Evolutionary conservation across 1,284 basidiomycete genomes (phyloP).

Genomic region (Termitomyces sp.): DNA sequence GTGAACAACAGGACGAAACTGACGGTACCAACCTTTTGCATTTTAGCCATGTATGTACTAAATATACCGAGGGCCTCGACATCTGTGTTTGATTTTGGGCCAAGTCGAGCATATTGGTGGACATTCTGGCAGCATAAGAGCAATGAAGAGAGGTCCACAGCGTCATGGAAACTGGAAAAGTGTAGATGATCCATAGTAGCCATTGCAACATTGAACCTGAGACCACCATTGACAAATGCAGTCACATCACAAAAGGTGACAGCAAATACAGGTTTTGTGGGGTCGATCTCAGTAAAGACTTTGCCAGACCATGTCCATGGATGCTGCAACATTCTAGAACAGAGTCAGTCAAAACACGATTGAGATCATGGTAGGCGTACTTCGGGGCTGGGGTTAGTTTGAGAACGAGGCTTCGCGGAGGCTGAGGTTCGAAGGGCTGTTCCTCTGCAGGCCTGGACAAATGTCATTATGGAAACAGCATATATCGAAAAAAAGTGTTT

Average conservation of each 20-base stretch:
- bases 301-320: slow-evolving; percentile 50
- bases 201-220: slow-evolving; percentile 45
- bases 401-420: slow-evolving; percentile 11
- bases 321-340: slow-evolving; percentile 28
- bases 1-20: slow-evolving; percentile 6
- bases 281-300: slow-evolving; percentile 31
- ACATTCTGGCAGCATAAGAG: slow-evolving; percentile 43
- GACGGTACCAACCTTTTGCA: slow-evolving; percentile 35
- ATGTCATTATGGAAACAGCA: background rate
- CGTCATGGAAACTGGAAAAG: slow-evolving; percentile 43
- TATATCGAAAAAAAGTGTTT: background rate
- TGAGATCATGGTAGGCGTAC: slow-evolving; percentile 9
- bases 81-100: slow-evolving; percentile 34
- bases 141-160: slow-evolving; percentile 41
- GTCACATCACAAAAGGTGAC: slow-evolving; percentile 42
- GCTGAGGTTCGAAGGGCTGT: slow-evolving; percentile 15
- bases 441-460: slow-evolving; percentile 20
- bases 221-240: slow-evolving; percentile 35
- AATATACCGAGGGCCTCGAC: slow-evolving; percentile 35
- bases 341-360: slow-evolving; percentile 1
- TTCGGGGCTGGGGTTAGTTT: background rate
- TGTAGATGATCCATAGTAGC: slow-evolving; percentile 36
- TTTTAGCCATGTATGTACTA: slow-evolving; percentile 40
- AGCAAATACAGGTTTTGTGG: slow-evolving; percentile 42
- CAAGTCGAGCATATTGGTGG: slow-evolving; percentile 48